These are phyloP conservation scores for Carex scoparia DNA, from an alignment of 176 grass and related monocot genomes.

Conservation along the genomic window DNA sequence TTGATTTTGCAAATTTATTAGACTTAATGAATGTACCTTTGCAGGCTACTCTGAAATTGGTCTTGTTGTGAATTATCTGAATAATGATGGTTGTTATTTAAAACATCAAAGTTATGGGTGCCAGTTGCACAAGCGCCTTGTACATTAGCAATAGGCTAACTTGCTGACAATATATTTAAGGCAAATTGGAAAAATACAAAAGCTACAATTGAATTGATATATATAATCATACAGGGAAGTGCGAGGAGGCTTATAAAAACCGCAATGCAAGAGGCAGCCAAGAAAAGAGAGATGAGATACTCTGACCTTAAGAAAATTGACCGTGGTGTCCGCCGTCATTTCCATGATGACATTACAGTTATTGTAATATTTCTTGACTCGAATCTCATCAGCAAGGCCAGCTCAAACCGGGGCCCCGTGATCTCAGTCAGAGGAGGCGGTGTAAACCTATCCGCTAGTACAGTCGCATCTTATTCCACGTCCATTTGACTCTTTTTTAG, in stretches of 20 bases:
- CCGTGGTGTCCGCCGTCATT: conserved; percentile 82
- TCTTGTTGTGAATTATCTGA: neutral
- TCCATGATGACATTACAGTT: conserved; percentile 88
- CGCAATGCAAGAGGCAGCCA: conserved; percentile 68
- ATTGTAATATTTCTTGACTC: conserved; percentile 80
- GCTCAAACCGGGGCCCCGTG: conserved; percentile 35
- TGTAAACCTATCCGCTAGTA: conserved; percentile 41
- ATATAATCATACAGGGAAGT: conserved; percentile 55
- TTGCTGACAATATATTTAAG: neutral
- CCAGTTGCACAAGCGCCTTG: neutral
- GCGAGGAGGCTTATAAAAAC: conserved; percentile 71
- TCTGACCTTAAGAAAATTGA: conserved; percentile 95
- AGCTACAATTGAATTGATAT: neutral
- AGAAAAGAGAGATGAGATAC: conserved; percentile 97
- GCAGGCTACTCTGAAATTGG: neutral
- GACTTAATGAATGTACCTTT: neutral
- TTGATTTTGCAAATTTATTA: neutral
- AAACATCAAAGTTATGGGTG: neutral
- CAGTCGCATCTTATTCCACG: conserved; percentile 45
- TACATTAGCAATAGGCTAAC: neutral
- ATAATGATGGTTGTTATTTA: neutral
- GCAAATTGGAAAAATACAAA: neutral
- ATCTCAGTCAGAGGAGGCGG: conserved; percentile 68
- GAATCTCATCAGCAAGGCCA: conserved; percentile 49
- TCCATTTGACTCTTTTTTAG: neutral